phyloP scores from a whole-genome alignment of 768 basidiomycete species.

The Russula foetens region DNA sequence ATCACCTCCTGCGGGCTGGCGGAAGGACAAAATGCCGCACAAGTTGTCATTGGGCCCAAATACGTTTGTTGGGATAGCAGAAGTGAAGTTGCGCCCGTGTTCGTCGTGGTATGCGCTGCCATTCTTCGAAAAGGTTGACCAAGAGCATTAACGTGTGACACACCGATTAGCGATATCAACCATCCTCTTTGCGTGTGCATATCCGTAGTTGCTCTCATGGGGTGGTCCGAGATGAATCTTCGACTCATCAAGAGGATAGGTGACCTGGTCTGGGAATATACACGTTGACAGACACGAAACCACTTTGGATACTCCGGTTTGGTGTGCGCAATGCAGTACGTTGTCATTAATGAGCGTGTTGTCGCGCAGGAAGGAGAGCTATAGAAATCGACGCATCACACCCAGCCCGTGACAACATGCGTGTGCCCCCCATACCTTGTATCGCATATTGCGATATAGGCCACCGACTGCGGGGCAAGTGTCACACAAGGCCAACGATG shows the following conservation, averaged over 20 bases:
- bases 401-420: background rate
- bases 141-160: slow-evolving; percentile 22
- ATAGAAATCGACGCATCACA: background rate
- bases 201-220: slow-evolving; percentile 93
- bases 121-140: background rate
- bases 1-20: background rate
- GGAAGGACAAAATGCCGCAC: slow-evolving; percentile 32
- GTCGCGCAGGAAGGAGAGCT: slow-evolving; percentile 90
- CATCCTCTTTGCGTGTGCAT: slow-evolving; percentile 92
- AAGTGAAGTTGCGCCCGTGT: slow-evolving; percentile 90
- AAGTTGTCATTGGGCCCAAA: slow-evolving; percentile 95
- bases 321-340: slow-evolving; percentile 69
- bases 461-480: slow-evolving; percentile 61
- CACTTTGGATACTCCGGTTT: slow-evolving; percentile 60
- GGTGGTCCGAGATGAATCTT: slow-evolving; percentile 92
- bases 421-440: slow-evolving; percentile 50
- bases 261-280: slow-evolving; percentile 93
- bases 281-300: slow-evolving; percentile 96
- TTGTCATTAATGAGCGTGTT: slow-evolving; percentile 96
- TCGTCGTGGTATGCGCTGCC: slow-evolving; percentile 90
- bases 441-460: slow-evolving; percentile 92
- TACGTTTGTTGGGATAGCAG: slow-evolving; percentile 96
- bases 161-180: slow-evolving; percentile 95
- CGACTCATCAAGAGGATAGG: slow-evolving; percentile 86
- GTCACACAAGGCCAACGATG: background rate